Percentiles rank a stretch among this genome's conserved stretches.
phyloP scores from a whole-genome alignment of 2,329 filamentous ascomycete genomes.

The Botrytis galanthina region DNA sequence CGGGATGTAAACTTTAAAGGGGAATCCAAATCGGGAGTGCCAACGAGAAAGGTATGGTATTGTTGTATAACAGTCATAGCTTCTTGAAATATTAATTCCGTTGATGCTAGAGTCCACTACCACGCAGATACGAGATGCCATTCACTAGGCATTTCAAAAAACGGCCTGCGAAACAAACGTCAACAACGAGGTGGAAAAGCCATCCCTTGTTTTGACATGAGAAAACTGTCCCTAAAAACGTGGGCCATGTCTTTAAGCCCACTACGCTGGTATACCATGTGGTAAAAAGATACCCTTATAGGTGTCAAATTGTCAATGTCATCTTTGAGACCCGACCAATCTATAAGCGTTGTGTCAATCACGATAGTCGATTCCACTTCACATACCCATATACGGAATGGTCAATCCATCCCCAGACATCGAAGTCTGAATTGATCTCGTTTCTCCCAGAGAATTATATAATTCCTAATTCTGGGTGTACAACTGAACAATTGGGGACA shows the following conservation, averaged over 20 bases:
- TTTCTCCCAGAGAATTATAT: neutral
- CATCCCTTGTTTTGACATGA: neutral
- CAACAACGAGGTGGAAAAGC: neutral
- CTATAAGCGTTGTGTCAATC: neutral
- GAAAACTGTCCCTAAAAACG: neutral
- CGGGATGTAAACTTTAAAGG: neutral
- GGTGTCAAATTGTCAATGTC: neutral
- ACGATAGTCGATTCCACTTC: conserved; percentile 3
- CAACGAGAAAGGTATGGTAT: neutral
- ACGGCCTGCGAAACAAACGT: neutral
- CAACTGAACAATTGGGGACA: neutral
- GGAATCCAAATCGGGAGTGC: neutral
- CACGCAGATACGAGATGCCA: neutral
- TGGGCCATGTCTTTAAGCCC: neutral
- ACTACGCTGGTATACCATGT: neutral
- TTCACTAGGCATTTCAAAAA: neutral
- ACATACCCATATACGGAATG: too few species aligned
- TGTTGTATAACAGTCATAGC: neutral
- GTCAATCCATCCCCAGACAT: neutral
- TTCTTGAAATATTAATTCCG: neutral
- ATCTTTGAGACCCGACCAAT: neutral
- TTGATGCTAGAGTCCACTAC: neutral
- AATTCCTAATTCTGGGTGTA: neutral
- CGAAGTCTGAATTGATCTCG: neutral
- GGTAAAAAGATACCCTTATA: neutral